phyloP scores from a whole-genome alignment of 1,139 yeast genomes.

The Zygosaccharomyces sapae region DNA sequence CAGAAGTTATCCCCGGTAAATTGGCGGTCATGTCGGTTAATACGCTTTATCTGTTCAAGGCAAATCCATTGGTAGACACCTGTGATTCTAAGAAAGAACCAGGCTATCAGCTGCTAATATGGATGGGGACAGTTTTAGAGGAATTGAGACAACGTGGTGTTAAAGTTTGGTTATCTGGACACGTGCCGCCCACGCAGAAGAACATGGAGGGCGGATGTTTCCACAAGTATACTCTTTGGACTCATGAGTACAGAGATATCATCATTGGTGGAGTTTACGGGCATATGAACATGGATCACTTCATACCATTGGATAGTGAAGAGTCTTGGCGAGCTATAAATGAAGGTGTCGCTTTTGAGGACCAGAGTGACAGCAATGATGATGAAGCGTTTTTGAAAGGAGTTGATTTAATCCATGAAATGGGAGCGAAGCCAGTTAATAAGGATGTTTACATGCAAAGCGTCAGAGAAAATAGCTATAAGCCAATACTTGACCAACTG shows the following conservation, averaged over 20 bases:
- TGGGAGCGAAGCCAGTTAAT: conserved; percentile 62
- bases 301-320: conserved; percentile 67
- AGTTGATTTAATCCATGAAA: conserved; percentile 33
- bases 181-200: conserved; percentile 80
- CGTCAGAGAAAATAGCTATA: conserved; percentile 51
- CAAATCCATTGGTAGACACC: conserved; percentile 77
- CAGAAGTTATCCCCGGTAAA: conserved; percentile 71
- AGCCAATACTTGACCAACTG: conserved; percentile 31
- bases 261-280: conserved; percentile 81
- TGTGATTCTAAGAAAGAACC: conserved; percentile 72
- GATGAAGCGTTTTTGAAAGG: conserved; percentile 28
- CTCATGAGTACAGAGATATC: conserved; percentile 75
- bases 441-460: conserved; percentile 60
- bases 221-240: conserved; percentile 71
- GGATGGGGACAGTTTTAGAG: conserved; percentile 72
- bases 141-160: conserved; percentile 70
- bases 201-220: conserved; percentile 70
- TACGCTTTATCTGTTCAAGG: conserved; percentile 67
- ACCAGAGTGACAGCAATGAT: conserved; percentile 17
- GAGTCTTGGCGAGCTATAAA: conserved; percentile 50
- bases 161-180: conserved; percentile 85
- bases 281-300: conserved; percentile 86
- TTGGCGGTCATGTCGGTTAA: conserved; percentile 75
- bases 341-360: conserved; percentile 14
- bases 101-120: conserved; percentile 68